phyloP scores from a whole-genome alignment of 306 rosid genomes.

The Quillaja saponaria region DNA sequence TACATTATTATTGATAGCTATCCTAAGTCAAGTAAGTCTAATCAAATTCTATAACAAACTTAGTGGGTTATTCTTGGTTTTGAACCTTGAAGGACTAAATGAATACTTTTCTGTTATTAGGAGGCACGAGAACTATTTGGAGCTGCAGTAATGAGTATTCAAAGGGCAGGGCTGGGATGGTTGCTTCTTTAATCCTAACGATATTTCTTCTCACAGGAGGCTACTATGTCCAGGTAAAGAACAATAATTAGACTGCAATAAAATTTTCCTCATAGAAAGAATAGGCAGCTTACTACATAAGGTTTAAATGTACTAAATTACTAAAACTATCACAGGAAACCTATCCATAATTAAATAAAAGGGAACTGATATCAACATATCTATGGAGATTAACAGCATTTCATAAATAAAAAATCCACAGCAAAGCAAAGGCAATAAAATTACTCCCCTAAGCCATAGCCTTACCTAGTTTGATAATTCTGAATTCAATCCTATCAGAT shows the following conservation, averaged over 20 bases:
- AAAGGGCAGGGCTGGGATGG: slow-evolving; percentile 80
- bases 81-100: slow-evolving; percentile 5
- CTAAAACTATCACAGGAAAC: too few relatives aligned
- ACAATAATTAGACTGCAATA: background rate
- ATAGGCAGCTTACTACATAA: background rate
- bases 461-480: too few relatives aligned
- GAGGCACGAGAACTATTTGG: slow-evolving; percentile 97
- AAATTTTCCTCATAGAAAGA: background rate
- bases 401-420: too few relatives aligned
- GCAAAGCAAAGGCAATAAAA: too few relatives aligned
- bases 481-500: too few relatives aligned
- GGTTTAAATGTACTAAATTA: too few relatives aligned
- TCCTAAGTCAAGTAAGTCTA: slow-evolving; percentile 83
- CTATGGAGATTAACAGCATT: too few relatives aligned
- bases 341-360: too few relatives aligned
- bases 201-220: slow-evolving; percentile 93
- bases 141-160: slow-evolving; percentile 78
- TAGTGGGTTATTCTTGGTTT: background rate
- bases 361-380: too few relatives aligned
- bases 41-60: background rate
- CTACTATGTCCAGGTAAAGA: slow-evolving; percentile 88
- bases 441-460: too few relatives aligned
- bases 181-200: slow-evolving; percentile 84
- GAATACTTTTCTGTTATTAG: slow-evolving; percentile 31
- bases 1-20: slow-evolving; percentile 70